phyloP scores from a whole-genome alignment of 2,329 filamentous ascomycete species.

The Diaporthe humulicola region DNA sequence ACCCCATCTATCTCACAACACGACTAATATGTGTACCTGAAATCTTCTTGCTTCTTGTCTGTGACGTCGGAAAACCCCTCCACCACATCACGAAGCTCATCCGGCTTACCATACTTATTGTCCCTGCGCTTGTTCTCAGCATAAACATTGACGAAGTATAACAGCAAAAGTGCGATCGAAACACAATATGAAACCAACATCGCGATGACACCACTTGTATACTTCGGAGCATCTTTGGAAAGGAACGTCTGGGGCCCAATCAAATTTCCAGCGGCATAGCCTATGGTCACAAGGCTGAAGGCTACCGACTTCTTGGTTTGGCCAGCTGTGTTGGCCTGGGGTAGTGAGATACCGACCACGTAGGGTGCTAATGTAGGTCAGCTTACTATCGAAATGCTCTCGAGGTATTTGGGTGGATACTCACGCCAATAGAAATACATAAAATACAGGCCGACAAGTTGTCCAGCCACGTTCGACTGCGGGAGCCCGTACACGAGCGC shows the following conservation, averaged over 20 bases:
- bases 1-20: too few species aligned
- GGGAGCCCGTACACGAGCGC: conserved; percentile 36
- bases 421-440: conserved; percentile 40
- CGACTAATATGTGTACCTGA: conserved; percentile 46
- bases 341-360: conserved; percentile 45
- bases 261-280: conserved; percentile 55
- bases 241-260: conserved; percentile 58
- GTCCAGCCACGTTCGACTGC: conserved; percentile 32
- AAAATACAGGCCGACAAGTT: conserved; percentile 36
- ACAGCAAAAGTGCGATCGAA: conserved; percentile 48
- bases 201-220: conserved; percentile 52
- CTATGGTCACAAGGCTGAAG: conserved; percentile 54
- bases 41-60: conserved; percentile 44
- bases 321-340: conserved; percentile 47
- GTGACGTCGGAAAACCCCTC: conserved; percentile 45
- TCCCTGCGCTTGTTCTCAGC: conserved; percentile 45
- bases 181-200: conserved; percentile 53
- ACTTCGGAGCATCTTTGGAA: conserved; percentile 53
- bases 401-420: not conserved
- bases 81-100: conserved; percentile 40
- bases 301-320: conserved; percentile 56
- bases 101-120: conserved; percentile 45
- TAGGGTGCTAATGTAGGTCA: conserved; percentile 43
- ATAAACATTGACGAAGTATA: conserved; percentile 48
- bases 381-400: not conserved